A percentile compares a stretch with the other conserved stretches of the same genome.
These are phyloP conservation scores for Phylloporus rhodoxanthus DNA, from an alignment of 768 basidiomycete species.

Conservation along the genomic window DNA sequence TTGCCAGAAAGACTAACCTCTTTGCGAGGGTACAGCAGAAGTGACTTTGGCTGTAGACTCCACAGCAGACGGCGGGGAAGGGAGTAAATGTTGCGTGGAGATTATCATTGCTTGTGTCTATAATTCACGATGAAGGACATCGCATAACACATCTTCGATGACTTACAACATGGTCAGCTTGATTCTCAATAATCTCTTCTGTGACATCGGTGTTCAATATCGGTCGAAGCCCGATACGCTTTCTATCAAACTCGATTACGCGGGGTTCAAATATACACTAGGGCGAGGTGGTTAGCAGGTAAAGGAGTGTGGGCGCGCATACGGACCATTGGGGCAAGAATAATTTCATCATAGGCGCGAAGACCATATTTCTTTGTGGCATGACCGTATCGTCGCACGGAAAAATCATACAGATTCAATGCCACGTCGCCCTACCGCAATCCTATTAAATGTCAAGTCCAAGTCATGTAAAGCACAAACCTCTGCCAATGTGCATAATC, in stretches of 20 bases:
- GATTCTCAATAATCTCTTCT: constrained; percentile 65
- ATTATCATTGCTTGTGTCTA: constrained; percentile 90
- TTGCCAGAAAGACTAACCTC: constrained; percentile 15
- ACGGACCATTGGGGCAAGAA: constrained; percentile 87
- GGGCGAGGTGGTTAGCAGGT: neutral
- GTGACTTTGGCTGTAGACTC: constrained; percentile 23
- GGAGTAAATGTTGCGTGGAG: constrained; percentile 75
- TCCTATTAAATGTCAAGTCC: neutral
- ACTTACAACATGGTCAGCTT: constrained; percentile 48
- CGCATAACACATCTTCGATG: neutral
- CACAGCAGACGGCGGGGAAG: constrained; percentile 32
- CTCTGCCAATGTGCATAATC: constrained; percentile 82
- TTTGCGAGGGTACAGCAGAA: constrained; percentile 21
- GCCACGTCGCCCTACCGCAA: constrained; percentile 74
- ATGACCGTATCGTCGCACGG: constrained; percentile 69
- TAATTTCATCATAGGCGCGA: constrained; percentile 91
- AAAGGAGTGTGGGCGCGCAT: neutral
- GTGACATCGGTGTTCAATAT: constrained; percentile 57
- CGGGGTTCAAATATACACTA: constrained; percentile 93
- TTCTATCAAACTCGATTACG: constrained; percentile 83
- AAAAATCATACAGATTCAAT: constrained; percentile 85
- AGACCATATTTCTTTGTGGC: constrained; percentile 83
- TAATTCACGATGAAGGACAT: constrained; percentile 3
- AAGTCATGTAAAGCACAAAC: constrained; percentile 38
- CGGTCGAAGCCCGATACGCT: constrained; percentile 46